These are phyloP conservation scores for Stagonosporopsis chrysanthemi DNA, from an alignment of 2,329 filamentous ascomycete species.

Conservation along the genomic window DNA sequence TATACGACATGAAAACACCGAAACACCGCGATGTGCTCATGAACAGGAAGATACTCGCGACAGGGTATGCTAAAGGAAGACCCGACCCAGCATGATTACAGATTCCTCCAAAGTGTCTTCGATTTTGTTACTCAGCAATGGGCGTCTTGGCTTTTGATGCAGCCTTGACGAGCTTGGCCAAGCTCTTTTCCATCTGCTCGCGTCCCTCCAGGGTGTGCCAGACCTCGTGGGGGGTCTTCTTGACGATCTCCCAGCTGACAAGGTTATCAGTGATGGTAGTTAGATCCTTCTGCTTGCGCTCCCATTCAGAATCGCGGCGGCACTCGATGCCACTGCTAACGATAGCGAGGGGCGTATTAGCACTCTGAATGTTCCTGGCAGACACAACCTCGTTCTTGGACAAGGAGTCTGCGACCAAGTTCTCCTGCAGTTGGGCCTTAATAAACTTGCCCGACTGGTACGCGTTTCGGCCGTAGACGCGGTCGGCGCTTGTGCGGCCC, in stretches of 20 bases:
- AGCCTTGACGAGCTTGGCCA: constrained; percentile 70
- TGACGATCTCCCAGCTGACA: constrained; percentile 84
- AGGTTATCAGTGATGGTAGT: constrained; percentile 81
- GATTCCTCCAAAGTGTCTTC: background rate
- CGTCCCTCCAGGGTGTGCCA: constrained; percentile 80
- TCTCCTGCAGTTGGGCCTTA: constrained; percentile 92
- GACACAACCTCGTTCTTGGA: constrained; percentile 82
- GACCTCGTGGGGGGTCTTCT: constrained; percentile 83
- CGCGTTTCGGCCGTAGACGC: constrained; percentile 80
- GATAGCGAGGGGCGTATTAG: constrained; percentile 77
- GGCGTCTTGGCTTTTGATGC: constrained; percentile 24
- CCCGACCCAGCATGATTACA: background rate
- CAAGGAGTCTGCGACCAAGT: constrained; percentile 82
- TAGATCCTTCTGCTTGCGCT: constrained; percentile 82
- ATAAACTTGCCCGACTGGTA: constrained; percentile 84
- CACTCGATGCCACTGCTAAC: constrained; percentile 82
- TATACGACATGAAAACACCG: constrained; percentile 8
- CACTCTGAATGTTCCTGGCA: constrained; percentile 79
- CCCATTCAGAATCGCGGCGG: constrained; percentile 74
- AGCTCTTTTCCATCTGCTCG: constrained; percentile 76
- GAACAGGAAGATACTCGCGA: constrained; percentile 3
- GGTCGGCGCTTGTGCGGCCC: constrained; percentile 80
- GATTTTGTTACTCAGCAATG: background rate
- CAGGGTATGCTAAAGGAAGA: constrained; percentile 17
- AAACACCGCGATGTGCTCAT: constrained; percentile 13